These are phyloP conservation scores for Sequoia sempervirens DNA, from an alignment of 75 land plant genomes.

Conservation along the genomic window DNA sequence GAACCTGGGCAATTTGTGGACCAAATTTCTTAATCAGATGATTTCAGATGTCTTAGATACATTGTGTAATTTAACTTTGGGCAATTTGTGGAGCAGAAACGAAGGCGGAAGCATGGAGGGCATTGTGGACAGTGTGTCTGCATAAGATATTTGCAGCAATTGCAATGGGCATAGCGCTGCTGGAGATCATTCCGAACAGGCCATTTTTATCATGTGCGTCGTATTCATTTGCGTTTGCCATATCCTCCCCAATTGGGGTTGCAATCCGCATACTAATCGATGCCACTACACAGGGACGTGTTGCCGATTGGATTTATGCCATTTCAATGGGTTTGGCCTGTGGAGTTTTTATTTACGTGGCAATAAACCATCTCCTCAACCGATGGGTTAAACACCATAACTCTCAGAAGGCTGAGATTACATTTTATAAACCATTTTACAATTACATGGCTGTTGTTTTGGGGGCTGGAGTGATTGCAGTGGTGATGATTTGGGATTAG, in stretches of 20 bases:
- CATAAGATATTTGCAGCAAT: conserved; percentile 89
- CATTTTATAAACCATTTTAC: conserved; percentile 51
- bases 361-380: neutral
- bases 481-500: conserved; percentile 86
- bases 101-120: conserved; percentile 27
- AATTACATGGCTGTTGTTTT: conserved; percentile 64
- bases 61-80: no score
- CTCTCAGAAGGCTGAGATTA: neutral
- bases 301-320: conserved; percentile 79
- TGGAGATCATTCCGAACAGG: no score
- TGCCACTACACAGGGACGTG: conserved; percentile 57
- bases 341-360: no score
- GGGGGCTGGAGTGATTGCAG: conserved; percentile 71
- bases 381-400: neutral
- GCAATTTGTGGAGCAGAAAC: no score
- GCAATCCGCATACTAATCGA: conserved; percentile 82
- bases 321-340: conserved; percentile 82
- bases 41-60: no score
- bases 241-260: conserved; percentile 73
- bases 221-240: no score
- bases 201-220: no score
- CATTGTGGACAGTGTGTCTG: conserved; percentile 68
- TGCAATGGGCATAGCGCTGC: conserved; percentile 84
- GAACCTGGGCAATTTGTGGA: no score
- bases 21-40: no score